Evolutionary conservation across 495 filamentous ascomycete species (phyloP).

Genomic region (Trichoderma gamsii): DNA sequence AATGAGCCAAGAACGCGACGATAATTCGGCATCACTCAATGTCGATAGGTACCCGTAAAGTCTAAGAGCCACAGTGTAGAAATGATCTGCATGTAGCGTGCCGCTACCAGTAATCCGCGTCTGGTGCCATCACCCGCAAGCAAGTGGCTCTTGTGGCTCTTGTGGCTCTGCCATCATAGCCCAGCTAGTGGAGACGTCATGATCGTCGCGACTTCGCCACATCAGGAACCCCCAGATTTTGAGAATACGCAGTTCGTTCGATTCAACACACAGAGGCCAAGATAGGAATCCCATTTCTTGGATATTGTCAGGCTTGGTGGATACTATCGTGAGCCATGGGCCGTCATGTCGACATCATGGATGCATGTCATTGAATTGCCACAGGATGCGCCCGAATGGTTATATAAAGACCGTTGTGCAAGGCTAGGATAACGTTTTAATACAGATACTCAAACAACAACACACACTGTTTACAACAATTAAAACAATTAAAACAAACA

Average conservation of each 20-base stretch:
- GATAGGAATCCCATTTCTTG: neutral
- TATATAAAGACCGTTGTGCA: neutral
- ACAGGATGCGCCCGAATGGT: neutral
- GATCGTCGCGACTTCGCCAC: neutral
- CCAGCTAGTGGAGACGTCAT: neutral
- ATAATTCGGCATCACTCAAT: too few relatives aligned
- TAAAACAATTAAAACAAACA: neutral
- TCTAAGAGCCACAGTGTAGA: neutral
- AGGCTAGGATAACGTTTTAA: too few relatives aligned
- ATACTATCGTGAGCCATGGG: neutral
- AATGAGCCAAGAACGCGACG: neutral
- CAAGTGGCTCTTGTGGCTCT: too few relatives aligned
- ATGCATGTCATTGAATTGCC: neutral
- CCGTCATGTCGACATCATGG: slow-evolving; percentile 3
- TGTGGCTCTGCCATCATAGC: neutral
- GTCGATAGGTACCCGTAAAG: too few relatives aligned
- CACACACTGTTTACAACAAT: too few relatives aligned
- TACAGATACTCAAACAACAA: neutral
- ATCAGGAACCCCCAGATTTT: neutral
- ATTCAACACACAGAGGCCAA: neutral
- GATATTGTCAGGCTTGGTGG: neutral
- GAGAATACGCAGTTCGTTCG: neutral
- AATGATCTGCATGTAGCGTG: slow-evolving; percentile 3
- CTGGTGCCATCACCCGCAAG: neutral
- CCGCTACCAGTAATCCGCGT: neutral